Evolutionary conservation across 495 filamentous ascomycete genomes (phyloP).

Genomic region (Pyronema domesticum): DNA sequence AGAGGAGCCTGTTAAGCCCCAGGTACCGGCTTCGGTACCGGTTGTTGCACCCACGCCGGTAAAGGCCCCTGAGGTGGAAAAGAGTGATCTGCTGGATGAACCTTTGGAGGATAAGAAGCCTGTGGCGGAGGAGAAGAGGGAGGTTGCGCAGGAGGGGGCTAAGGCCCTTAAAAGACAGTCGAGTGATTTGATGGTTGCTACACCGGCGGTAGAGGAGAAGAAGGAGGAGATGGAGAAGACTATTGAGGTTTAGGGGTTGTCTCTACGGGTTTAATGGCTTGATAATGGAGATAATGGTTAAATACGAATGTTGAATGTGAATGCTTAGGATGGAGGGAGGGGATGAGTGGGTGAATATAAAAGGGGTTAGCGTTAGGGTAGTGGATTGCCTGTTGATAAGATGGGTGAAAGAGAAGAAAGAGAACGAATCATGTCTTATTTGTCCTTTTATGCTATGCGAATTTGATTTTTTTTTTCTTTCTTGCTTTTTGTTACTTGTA

Average conservation of each 20-base stretch:
- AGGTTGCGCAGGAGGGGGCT: slow-evolving; percentile 10
- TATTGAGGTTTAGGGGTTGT: slow-evolving; percentile 9
- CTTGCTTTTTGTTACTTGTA: too few species aligned
- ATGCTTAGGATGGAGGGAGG: too few species aligned
- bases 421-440: too few species aligned
- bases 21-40: not conserved
- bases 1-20: slow-evolving; percentile 8
- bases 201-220: slow-evolving; percentile 9
- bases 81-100: slow-evolving; percentile 17
- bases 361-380: too few species aligned
- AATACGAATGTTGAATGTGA: too few species aligned
- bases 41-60: slow-evolving; percentile 14
- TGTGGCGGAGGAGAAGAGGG: slow-evolving; percentile 17
- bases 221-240: slow-evolving; percentile 7
- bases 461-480: too few species aligned
- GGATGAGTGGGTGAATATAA: too few species aligned
- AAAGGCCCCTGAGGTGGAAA: slow-evolving; percentile 5
- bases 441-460: too few species aligned
- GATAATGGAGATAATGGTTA: too few species aligned
- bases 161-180: slow-evolving; percentile 11
- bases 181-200: slow-evolving; percentile 13
- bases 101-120: slow-evolving; percentile 15
- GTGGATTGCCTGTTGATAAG: too few species aligned
- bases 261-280: too few species aligned
- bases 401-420: too few species aligned